A percentile compares a stretch with the other conserved stretches of the same genome.
These are phyloP conservation scores for Vigna reflexopilosa DNA, from an alignment of 306 rosid species.

Conservation along the genomic window DNA sequence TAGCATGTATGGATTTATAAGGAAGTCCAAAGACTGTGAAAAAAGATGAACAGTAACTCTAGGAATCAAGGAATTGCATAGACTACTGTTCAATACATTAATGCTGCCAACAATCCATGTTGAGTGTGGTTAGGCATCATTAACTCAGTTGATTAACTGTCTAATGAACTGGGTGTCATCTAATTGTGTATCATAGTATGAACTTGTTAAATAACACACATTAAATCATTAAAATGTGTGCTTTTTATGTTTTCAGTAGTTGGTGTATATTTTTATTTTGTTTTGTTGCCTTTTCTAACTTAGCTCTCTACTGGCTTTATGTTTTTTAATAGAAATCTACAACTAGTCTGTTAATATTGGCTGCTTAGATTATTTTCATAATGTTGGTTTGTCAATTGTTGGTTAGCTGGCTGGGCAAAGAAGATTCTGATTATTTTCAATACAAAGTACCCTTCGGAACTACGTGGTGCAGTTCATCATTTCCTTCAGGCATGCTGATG, in stretches of 20 bases:
- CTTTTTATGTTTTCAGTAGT: neutral
- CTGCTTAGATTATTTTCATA: conserved; percentile 43
- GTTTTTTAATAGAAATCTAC: neutral
- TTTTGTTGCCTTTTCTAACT: neutral
- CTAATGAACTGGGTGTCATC: neutral
- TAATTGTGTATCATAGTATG: neutral
- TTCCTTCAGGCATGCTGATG: conserved; percentile 68
- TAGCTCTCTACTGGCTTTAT: conserved; percentile 22
- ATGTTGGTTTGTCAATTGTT: conserved; percentile 40
- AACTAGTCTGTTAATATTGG: conserved; percentile 24
- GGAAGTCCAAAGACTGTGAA: neutral
- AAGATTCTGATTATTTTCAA: conserved; percentile 62
- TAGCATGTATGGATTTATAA: neutral
- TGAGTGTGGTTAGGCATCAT: conserved; percentile 2
- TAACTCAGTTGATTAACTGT: neutral
- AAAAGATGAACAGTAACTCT: neutral
- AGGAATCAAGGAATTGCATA: no score
- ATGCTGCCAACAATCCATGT: neutral
- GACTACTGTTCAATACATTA: neutral
- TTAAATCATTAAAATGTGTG: neutral
- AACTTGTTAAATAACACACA: no score
- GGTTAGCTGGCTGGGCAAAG: conserved; percentile 79
- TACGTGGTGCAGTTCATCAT: conserved; percentile 72
- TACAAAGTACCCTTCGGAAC: conserved; percentile 78
- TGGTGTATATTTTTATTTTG: neutral